Evolutionary conservation across 345 rosid genomes (phyloP).

Genomic region (Pistacia vera): DNA sequence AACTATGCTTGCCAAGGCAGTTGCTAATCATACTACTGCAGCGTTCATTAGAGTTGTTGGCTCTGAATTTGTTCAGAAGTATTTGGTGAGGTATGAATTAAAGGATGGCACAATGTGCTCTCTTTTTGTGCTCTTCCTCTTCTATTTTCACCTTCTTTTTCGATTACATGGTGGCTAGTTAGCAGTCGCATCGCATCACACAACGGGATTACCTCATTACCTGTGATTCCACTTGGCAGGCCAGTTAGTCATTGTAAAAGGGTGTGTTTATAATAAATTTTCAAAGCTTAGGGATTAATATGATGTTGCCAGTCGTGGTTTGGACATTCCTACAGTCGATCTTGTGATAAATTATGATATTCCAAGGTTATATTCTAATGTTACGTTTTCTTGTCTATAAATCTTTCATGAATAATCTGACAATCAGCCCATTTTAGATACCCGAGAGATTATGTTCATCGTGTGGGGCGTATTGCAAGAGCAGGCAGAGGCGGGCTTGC

Average conservation of each 20-base stretch:
- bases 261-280: too few species aligned
- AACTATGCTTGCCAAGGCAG: constrained; percentile 99
- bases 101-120: background rate
- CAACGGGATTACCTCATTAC: too few species aligned
- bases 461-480: constrained; percentile 97
- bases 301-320: constrained; percentile 83
- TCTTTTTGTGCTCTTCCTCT: background rate
- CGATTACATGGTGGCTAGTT: too few species aligned
- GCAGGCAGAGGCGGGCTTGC: constrained; percentile 97
- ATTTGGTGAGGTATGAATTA: constrained; percentile 77
- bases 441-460: constrained; percentile 94
- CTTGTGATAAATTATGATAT: constrained; percentile 91
- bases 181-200: too few species aligned
- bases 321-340: constrained; percentile 15
- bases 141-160: too few species aligned
- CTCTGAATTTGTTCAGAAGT: constrained; percentile 98
- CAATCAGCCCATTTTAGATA: constrained; percentile 42
- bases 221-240: too few species aligned
- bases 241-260: too few species aligned
- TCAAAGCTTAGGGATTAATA: too few species aligned
- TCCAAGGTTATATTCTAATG: constrained; percentile 60
- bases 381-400: background rate
- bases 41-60: constrained; percentile 99
- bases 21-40: constrained; percentile 96
- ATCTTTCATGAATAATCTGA: constrained; percentile 10